Evolutionary conservation across 192 early-diverging fungal genomes (phyloP), one percentile per base, ranked within the genome.

Genomic region (Umbelopsis sp.): DNA sequence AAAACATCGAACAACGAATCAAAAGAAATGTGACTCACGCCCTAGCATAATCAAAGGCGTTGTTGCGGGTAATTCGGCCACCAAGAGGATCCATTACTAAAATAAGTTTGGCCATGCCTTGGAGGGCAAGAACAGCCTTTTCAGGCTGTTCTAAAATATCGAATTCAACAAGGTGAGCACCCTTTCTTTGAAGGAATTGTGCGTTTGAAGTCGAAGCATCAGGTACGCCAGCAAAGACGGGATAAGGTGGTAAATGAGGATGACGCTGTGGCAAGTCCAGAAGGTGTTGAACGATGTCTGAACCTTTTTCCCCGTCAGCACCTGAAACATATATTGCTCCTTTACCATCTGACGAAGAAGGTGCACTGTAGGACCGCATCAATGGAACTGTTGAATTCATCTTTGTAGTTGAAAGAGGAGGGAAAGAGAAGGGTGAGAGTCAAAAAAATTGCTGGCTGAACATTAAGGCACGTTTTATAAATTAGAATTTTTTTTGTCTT

Each of bases 301-400:
- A 53, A 22, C 79, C 79, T 71, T 81, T 81, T 24, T 77, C 68
- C 34, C 79, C 75, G 69, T 81, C 79, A 29, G 79, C 73, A 22
- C 79, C 74, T 36, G 79, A 70, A 14, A 81, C 79, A 47, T 74
- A 81, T 52, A 81, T 81, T 14, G 79, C 66, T 21, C 79, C 79
- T 56, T 80, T 75, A 21, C 72, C 74, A 49, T 68, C 45, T 24
- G 29, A 66, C n/a, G 49, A 43, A 52, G 62, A 73, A 26, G 70
- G 47, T 44, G 66, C 52, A 31, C 52, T 70, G 41, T 34, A 50
- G n/a, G 49, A 53, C n/a, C 68, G 49, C 7, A 41, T 24, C 49
- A 51, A 53, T 21, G 47, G 20, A 49, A 17, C 2, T 11, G 56
- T 17, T 14, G 56, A 38, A 32, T 31, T 49, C 62, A 73, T 73